These are phyloP conservation scores for Pythium monospermum DNA, from an alignment of 352 stramenopile species.

Conservation along the genomic window DNA sequence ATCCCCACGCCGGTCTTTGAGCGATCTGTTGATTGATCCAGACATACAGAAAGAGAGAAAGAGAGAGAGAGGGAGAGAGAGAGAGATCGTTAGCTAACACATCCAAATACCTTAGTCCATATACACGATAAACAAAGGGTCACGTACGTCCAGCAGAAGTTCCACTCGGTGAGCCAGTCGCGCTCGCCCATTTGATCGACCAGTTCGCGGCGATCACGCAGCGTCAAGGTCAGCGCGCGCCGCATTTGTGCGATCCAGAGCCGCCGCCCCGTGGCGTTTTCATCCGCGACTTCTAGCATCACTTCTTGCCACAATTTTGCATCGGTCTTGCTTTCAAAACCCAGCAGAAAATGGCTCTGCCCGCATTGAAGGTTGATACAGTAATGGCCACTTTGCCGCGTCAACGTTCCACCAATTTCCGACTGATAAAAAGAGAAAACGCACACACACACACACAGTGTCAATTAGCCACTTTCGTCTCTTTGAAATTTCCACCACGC, in stretches of 20 bases:
- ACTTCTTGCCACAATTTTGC: conserved; percentile 50
- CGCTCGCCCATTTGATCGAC: conserved; percentile 53
- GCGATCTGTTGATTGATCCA: background rate
- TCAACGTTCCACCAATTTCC: conserved; percentile 38
- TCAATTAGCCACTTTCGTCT: background rate
- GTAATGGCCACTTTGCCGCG: conserved; percentile 43
- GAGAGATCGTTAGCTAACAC: background rate
- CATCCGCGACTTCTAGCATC: conserved; percentile 67
- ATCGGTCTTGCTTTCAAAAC: conserved; percentile 40
- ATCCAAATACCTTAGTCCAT: background rate
- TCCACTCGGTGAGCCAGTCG: conserved; percentile 82
- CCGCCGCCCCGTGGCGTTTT: conserved; percentile 64
- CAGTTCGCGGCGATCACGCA: conserved; percentile 47
- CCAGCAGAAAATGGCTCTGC: conserved; percentile 36
- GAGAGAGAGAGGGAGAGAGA: background rate
- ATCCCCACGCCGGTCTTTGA: conserved; percentile 20
- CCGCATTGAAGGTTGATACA: conserved; percentile 54
- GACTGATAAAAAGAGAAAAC: conserved; percentile 13
- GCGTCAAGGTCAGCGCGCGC: conserved; percentile 39
- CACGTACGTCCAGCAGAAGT: conserved; percentile 41
- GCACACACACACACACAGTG: background rate
- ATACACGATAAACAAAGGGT: background rate
- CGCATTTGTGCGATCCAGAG: conserved; percentile 60
- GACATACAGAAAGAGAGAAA: background rate
- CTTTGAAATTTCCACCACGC: background rate